phyloP scores from a whole-genome alignment of 2,329 filamentous ascomycete genomes.

The Ceratocystis cubensis region DNA sequence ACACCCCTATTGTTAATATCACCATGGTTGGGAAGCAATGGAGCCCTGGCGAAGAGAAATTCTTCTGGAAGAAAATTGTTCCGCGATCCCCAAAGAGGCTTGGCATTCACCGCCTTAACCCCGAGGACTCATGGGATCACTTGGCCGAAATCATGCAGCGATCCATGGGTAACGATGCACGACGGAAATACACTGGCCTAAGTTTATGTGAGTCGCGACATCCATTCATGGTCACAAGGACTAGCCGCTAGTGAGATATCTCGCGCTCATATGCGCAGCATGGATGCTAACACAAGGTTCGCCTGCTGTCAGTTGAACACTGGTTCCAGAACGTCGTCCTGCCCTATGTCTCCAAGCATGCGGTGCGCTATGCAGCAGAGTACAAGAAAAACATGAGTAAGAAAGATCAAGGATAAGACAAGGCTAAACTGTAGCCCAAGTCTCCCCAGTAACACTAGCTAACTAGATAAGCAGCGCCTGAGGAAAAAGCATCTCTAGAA shows the following conservation, averaged over 20 bases:
- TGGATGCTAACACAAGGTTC: neutral
- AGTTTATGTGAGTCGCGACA: constrained; percentile 31
- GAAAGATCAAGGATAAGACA: neutral
- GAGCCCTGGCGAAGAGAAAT: constrained; percentile 36
- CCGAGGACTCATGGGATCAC: constrained; percentile 29
- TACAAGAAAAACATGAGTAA: constrained; percentile 21
- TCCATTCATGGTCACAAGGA: neutral
- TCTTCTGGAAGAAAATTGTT: constrained; percentile 37
- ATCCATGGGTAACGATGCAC: constrained; percentile 28
- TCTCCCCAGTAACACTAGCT: neutral
- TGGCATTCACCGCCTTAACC: constrained; percentile 25
- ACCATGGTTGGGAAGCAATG: constrained; percentile 41
- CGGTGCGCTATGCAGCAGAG: constrained; percentile 16
- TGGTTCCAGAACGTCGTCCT: constrained; percentile 21
- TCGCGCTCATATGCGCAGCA: too few relatives aligned
- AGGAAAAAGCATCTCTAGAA: constrained; percentile 19
- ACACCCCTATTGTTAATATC: neutral
- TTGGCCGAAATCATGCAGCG: constrained; percentile 32
- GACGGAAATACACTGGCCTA: constrained; percentile 31
- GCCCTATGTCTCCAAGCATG: constrained; percentile 21
- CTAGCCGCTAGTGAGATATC: neutral
- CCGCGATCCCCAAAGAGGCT: constrained; percentile 29
- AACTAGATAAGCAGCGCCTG: constrained; percentile 13
- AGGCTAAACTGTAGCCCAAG: neutral
- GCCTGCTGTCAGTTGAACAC: constrained; percentile 17